These are phyloP conservation scores for Nectriaceae sp. DNA, from an alignment of 2,329 filamentous ascomycete species.

Conservation along the genomic window DNA sequence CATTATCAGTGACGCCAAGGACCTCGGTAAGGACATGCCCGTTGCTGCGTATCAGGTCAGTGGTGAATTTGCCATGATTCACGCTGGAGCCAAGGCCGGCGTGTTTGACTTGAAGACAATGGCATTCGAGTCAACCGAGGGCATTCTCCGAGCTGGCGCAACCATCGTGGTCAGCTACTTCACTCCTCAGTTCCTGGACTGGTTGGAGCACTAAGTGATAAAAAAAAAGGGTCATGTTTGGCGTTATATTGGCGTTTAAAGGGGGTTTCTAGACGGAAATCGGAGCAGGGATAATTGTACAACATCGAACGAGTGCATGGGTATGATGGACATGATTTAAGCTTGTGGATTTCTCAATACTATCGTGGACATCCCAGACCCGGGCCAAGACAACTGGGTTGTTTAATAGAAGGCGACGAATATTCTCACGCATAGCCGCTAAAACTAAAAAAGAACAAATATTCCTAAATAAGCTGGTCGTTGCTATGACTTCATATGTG, in stretches of 20 bases:
- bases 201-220: constrained; percentile 54
- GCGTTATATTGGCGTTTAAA: constrained; percentile 10
- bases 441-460: no score
- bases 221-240: not conserved
- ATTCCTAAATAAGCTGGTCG: no score
- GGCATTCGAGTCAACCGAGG: constrained; percentile 93
- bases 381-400: no score
- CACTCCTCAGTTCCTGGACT: constrained; percentile 76
- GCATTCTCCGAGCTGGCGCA: constrained; percentile 88
- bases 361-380: no score
- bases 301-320: no score
- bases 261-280: constrained; percentile 9
- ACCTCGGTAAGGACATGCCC: constrained; percentile 87
- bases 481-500: no score
- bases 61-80: constrained; percentile 97
- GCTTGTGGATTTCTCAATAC: no score
- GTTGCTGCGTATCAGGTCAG: constrained; percentile 96
- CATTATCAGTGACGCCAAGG: constrained; percentile 96
- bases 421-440: no score
- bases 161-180: constrained; percentile 95
- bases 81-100: constrained; percentile 91
- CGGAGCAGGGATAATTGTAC: constrained; percentile 8
- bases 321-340: no score
- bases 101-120: constrained; percentile 95
- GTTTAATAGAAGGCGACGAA: no score